Conservation (phyloP, 129 eudicot species). For the Flaveria ramosissima region DNA sequence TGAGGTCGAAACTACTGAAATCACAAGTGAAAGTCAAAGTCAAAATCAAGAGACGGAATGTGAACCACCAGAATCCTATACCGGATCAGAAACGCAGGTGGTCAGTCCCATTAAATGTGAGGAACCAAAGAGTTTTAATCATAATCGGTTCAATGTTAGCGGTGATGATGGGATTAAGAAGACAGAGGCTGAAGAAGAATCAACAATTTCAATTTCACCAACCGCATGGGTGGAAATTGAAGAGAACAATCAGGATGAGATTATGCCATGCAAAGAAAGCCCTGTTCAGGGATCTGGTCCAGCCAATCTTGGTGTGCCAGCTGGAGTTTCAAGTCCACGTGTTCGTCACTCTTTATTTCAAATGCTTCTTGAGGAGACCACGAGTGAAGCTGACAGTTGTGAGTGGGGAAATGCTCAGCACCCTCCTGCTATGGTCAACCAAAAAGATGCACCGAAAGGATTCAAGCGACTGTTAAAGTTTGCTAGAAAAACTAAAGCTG, state of each 20-base stretch:
- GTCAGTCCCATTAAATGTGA: constrained; percentile 40
- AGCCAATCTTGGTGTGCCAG: constrained; percentile 38
- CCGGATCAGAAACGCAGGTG: constrained; percentile 27
- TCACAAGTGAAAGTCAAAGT: constrained; percentile 21
- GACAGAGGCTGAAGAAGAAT: constrained; percentile 53
- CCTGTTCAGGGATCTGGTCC: constrained; percentile 38
- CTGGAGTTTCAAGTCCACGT: constrained; percentile 59
- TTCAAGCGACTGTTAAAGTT: constrained; percentile 85
- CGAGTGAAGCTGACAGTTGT: constrained; percentile 68
- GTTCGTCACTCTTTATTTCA: constrained; percentile 94
- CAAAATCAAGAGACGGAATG: constrained; percentile 41
- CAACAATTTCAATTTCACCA: constrained; percentile 69
- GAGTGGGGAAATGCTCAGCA: constrained; percentile 99
- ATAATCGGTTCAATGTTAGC: constrained; percentile 21
- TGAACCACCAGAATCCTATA: constrained; percentile 31
- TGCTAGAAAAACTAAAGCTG: constrained; percentile 86
- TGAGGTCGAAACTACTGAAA: constrained; percentile 41
- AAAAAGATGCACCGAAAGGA: constrained; percentile 96
- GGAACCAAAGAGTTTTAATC: constrained; percentile 32
- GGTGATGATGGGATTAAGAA: constrained; percentile 32
- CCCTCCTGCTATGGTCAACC: constrained; percentile 80
- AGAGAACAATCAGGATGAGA: constrained; percentile 54
- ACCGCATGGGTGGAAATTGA: constrained; percentile 90
- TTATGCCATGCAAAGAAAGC: constrained; percentile 47
- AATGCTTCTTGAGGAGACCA: constrained; percentile 96